A percentile compares a stretch with the other conserved stretches of the same genome.
These are phyloP conservation scores for Salvia miltiorrhiza DNA, from an alignment of 257 asterid genomes.

Conservation along the genomic window DNA sequence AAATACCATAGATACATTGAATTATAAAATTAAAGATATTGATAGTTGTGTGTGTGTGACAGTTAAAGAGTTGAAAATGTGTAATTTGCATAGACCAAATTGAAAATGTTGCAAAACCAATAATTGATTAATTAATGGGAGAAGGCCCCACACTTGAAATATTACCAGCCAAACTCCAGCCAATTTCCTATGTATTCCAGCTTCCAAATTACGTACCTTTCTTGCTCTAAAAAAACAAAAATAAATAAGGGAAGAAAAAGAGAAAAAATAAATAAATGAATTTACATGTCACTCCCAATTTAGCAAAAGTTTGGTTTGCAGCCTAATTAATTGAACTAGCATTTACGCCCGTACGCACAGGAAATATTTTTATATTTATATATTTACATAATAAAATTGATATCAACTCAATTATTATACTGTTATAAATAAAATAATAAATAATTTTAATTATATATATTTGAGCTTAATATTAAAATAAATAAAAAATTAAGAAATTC, in stretches of 20 bases:
- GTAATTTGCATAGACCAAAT: not conserved
- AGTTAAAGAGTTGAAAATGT: not conserved
- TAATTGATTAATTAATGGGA: conserved; percentile 1
- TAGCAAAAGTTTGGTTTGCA: not conserved
- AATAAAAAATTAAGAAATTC: too few species aligned
- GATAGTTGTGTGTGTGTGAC: not conserved
- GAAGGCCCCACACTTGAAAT: conserved; percentile 20
- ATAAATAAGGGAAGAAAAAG: too few species aligned
- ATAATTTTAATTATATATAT: too few species aligned
- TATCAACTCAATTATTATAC: too few species aligned
- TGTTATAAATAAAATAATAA: too few species aligned
- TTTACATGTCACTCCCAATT: not conserved
- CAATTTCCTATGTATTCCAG: conserved; percentile 31
- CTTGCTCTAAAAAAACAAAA: too few species aligned
- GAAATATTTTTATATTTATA: too few species aligned
- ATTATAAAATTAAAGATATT: not conserved
- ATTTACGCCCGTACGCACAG: too few species aligned
- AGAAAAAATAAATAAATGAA: too few species aligned
- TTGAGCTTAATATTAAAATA: too few species aligned
- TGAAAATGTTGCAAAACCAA: not conserved
- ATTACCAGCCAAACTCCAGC: conserved; percentile 32
- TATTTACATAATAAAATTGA: too few species aligned
- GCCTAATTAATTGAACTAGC: not conserved
- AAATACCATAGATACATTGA: not conserved
- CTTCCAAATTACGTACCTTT: conserved; percentile 3